Percentiles rank a stretch among this genome's conserved stretches.
Evolutionary conservation across 306 rosid species (phyloP).

Genomic region (Oxytropis ochrocephala): DNA sequence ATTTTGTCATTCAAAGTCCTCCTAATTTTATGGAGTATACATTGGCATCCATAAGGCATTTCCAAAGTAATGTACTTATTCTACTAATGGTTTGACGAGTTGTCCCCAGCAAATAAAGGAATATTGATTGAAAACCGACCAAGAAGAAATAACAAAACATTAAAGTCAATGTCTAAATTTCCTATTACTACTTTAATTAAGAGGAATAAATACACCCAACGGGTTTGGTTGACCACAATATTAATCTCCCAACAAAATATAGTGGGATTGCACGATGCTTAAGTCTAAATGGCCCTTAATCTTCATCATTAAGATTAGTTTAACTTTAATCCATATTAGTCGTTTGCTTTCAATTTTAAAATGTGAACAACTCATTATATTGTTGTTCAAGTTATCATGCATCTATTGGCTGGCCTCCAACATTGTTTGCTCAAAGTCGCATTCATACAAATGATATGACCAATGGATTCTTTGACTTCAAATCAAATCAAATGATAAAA

Average conservation of each 20-base stretch:
- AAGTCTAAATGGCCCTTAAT: background rate
- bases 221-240: slow-evolving; percentile 8
- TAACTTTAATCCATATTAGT: slow-evolving; percentile 26
- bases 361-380: slow-evolving; percentile 26
- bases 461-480: slow-evolving; percentile 20
- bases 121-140: slow-evolving; percentile 6
- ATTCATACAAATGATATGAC: slow-evolving; percentile 34
- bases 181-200: slow-evolving; percentile 12
- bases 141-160: background rate
- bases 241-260: slow-evolving; percentile 25
- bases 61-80: too few relatives aligned
- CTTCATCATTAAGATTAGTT: slow-evolving; percentile 29
- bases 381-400: slow-evolving; percentile 14
- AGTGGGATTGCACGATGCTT: slow-evolving; percentile 31
- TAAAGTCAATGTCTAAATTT: slow-evolving; percentile 6
- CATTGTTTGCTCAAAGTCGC: slow-evolving; percentile 1
- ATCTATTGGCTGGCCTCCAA: slow-evolving; percentile 22
- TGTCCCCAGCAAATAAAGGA: background rate
- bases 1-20: too few relatives aligned
- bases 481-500: background rate
- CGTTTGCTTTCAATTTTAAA: background rate
- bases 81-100: background rate
- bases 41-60: background rate
- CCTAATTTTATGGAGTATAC: background rate
- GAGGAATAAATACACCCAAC: slow-evolving; percentile 9